These are phyloP conservation scores for Mentha longifolia DNA, from an alignment of 257 asterid species.

Conservation along the genomic window DNA sequence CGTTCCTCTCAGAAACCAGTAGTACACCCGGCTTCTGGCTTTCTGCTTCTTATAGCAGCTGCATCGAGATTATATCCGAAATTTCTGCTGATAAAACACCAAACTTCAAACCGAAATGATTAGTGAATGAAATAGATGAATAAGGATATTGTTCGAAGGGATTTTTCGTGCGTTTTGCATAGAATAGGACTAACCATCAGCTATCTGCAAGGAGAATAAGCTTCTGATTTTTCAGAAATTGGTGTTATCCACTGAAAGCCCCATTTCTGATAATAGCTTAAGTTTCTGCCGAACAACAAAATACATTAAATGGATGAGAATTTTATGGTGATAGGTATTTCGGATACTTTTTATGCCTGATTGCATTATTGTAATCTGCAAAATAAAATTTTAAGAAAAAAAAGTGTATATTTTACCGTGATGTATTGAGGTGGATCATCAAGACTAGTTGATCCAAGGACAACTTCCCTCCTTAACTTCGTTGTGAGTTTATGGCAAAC, in stretches of 20 bases:
- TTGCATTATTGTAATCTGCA: no score
- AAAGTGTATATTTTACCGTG: conserved; percentile 51
- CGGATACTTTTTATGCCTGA: neutral
- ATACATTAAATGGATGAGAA: conserved; percentile 6
- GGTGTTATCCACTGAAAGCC: conserved; percentile 48
- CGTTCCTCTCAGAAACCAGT: conserved; percentile 18
- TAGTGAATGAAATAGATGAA: neutral
- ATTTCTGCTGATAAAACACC: neutral
- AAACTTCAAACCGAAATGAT: neutral
- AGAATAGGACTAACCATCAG: conserved; percentile 35
- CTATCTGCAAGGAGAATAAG: conserved; percentile 18
- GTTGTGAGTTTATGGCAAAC: conserved; percentile 92
- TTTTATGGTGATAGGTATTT: neutral
- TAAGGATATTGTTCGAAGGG: neutral
- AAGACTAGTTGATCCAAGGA: conserved; percentile 87
- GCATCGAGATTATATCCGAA: conserved; percentile 5
- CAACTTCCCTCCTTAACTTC: conserved; percentile 86
- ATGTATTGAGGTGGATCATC: conserved; percentile 92
- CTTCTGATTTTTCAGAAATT: conserved; percentile 39
- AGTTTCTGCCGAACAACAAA: conserved; percentile 68
- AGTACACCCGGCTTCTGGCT: neutral
- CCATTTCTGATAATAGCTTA: conserved; percentile 71
- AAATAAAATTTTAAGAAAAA: no score
- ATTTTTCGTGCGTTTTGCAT: neutral
- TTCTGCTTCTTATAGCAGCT: conserved; percentile 14